A percentile compares a stretch with the other conserved stretches of the same genome.
Evolutionary conservation across 805 yeast genomes (phyloP).

Genomic region (Cyberlindnera mrakii): DNA sequence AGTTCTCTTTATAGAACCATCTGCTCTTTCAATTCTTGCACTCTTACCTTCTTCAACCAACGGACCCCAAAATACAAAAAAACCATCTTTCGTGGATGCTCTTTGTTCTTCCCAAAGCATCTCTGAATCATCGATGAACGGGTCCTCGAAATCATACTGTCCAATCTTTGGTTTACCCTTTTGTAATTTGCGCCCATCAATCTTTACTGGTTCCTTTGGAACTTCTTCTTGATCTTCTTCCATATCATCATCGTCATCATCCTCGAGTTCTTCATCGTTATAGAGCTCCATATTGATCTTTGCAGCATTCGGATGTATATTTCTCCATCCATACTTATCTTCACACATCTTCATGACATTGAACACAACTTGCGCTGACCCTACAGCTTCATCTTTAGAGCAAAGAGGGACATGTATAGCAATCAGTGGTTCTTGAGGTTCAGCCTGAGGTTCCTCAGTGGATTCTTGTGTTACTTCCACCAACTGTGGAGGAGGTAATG

Average conservation of each 20-base stretch:
- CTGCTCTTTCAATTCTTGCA: conserved; percentile 41
- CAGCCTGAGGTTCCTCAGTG: background rate
- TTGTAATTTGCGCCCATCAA: conserved; percentile 37
- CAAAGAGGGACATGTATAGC: conserved; percentile 49
- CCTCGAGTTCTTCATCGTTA: conserved; percentile 48
- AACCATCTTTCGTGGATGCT: conserved; percentile 90
- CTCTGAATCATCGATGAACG: conserved; percentile 94
- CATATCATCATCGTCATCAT: conserved; percentile 40
- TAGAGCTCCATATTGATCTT: conserved; percentile 49
- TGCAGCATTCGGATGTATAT: conserved; percentile 60
- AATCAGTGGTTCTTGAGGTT: conserved; percentile 38
- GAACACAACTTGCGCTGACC: conserved; percentile 58
- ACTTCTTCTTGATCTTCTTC: conserved; percentile 33
- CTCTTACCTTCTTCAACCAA: conserved; percentile 56
- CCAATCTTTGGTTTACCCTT: conserved; percentile 72
- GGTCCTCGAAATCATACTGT: conserved; percentile 87
- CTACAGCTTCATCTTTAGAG: conserved; percentile 45
- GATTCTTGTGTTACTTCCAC: conserved; percentile 6
- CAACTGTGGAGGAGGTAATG: conserved; percentile 17
- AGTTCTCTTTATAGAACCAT: conserved; percentile 36
- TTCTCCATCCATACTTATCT: conserved; percentile 77
- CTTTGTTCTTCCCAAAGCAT: conserved; percentile 89
- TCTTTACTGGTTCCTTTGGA: conserved; percentile 27
- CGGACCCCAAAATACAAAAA: conserved; percentile 93
- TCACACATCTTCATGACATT: conserved; percentile 73